Conservation (phyloP, 768 basidiomycete species). For the Phanerochaete sordida region DNA sequence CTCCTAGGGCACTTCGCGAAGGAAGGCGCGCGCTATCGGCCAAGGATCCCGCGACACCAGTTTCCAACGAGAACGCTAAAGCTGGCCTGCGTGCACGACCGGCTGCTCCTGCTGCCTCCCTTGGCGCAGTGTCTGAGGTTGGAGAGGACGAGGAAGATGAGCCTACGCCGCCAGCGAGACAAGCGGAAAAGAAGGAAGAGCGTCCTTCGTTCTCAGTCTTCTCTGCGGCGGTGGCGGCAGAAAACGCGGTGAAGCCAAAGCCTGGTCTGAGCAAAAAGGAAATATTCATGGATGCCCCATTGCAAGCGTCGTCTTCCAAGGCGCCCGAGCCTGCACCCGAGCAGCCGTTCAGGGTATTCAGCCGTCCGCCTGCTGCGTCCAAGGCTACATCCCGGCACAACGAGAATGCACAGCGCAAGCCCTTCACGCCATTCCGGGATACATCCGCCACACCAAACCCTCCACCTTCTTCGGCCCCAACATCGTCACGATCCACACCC, state of each 20-base stretch:
- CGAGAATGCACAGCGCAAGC: slow-evolving; percentile 29
- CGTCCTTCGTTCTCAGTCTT: slow-evolving; percentile 40
- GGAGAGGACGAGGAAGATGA: not conserved
- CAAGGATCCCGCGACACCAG: slow-evolving; percentile 35
- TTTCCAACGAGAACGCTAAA: slow-evolving; percentile 17
- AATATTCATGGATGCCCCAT: slow-evolving; percentile 32
- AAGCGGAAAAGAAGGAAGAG: slow-evolving; percentile 32
- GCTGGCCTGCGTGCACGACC: not conserved
- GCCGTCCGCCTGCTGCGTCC: slow-evolving; percentile 43
- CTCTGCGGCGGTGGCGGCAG: not conserved
- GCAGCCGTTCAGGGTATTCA: slow-evolving; percentile 61
- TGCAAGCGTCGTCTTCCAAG: not conserved
- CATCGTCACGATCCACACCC: not conserved
- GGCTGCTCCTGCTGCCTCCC: slow-evolving; percentile 4
- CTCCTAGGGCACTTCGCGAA: slow-evolving; percentile 27
- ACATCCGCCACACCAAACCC: not conserved
- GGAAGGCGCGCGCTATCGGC: slow-evolving; percentile 42
- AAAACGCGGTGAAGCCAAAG: not conserved
- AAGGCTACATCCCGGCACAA: slow-evolving; percentile 16
- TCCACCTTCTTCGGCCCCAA: not conserved
- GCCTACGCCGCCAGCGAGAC: not conserved
- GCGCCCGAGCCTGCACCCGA: not conserved
- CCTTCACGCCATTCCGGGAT: slow-evolving; percentile 39
- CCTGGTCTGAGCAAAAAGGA: not conserved
- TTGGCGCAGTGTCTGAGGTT: not conserved